phyloP scores from a whole-genome alignment of 768 basidiomycete genomes.

The Phaeolepiota aurea region DNA sequence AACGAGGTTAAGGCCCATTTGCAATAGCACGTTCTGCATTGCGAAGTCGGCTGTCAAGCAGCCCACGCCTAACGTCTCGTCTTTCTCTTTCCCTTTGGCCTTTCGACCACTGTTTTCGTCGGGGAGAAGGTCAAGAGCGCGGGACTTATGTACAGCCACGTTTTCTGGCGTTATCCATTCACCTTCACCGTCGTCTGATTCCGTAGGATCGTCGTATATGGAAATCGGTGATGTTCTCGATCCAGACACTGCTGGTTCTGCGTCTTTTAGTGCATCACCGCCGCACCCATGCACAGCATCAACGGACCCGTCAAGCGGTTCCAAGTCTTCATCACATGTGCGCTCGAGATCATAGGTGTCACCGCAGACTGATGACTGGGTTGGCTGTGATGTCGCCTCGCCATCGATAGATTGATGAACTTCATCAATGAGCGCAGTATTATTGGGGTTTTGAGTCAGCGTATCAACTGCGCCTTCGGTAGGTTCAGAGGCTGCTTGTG shows the following conservation, averaged over 20 bases:
- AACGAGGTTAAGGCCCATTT: conserved; percentile 88
- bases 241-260: conserved; percentile 8
- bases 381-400: too few relatives aligned
- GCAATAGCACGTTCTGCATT: conserved; percentile 95
- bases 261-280: too few relatives aligned
- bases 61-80: conserved; percentile 51
- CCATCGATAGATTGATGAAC: too few relatives aligned
- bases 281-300: too few relatives aligned
- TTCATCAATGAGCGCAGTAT: not conserved
- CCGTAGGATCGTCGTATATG: conserved; percentile 69
- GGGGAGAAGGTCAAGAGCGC: conserved; percentile 77
- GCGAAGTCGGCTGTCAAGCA: conserved; percentile 99
- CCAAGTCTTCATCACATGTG: too few relatives aligned
- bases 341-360: too few relatives aligned
- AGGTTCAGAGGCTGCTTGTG: not conserved
- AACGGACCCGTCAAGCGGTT: too few relatives aligned
- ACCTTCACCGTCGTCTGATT: conserved; percentile 77
- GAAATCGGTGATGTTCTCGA: conserved; percentile 19
- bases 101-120: conserved; percentile 26
- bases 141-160: conserved; percentile 78
- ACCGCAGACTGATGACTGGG: too few relatives aligned
- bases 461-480: not conserved
- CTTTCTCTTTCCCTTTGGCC: conserved; percentile 24
- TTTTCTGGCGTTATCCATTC: conserved; percentile 97
- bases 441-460: not conserved